phyloP scores from a whole-genome alignment of 2,329 filamentous ascomycete species.

The Dothidotthia symphoricarpi region DNA sequence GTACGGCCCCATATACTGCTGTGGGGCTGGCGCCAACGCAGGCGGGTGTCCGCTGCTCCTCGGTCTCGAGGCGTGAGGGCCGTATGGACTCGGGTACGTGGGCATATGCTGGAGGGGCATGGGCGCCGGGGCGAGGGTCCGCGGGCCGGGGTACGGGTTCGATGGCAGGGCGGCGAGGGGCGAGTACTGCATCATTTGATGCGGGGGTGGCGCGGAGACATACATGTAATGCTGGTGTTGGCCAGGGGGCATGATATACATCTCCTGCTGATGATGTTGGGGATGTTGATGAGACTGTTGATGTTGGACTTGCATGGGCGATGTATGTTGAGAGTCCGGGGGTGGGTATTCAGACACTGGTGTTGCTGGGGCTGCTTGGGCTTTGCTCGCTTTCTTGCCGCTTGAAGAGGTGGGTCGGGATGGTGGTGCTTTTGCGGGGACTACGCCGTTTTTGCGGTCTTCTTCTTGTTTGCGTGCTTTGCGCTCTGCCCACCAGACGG shows the following conservation, averaged over 20 bases:
- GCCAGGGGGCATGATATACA: conserved; percentile 18
- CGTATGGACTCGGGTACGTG: conserved; percentile 33
- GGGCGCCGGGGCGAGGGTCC: conserved; percentile 29
- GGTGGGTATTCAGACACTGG: conserved; percentile 12
- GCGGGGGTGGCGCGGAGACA: conserved; percentile 19
- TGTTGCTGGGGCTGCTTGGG: conserved; percentile 19
- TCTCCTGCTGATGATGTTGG: conserved; percentile 21
- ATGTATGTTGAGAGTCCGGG: conserved; percentile 17
- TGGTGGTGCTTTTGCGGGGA: conserved; percentile 16
- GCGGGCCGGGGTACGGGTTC: conserved; percentile 15
- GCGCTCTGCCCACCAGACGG: conserved; percentile 48
- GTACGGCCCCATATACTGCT: too few species aligned
- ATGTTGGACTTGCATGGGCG: conserved; percentile 17
- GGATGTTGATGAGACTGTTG: conserved; percentile 18
- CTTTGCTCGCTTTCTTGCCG: conserved; percentile 21
- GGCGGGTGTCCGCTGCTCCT: conserved; percentile 27
- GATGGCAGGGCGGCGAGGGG: conserved; percentile 28
- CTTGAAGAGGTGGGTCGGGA: conserved; percentile 28
- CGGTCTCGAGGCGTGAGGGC: conserved; percentile 25
- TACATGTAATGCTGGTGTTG: conserved; percentile 23
- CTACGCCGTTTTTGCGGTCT: conserved; percentile 29
- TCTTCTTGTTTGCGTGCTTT: conserved; percentile 41
- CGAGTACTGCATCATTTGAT: conserved; percentile 27
- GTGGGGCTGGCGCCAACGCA: too few species aligned
- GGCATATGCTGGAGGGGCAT: conserved; percentile 21